Percentiles rank a stretch among this genome's conserved stretches.
These are phyloP conservation scores for Xylaria sp. DNA, from an alignment of 2,329 filamentous ascomycete species.

Conservation along the genomic window DNA sequence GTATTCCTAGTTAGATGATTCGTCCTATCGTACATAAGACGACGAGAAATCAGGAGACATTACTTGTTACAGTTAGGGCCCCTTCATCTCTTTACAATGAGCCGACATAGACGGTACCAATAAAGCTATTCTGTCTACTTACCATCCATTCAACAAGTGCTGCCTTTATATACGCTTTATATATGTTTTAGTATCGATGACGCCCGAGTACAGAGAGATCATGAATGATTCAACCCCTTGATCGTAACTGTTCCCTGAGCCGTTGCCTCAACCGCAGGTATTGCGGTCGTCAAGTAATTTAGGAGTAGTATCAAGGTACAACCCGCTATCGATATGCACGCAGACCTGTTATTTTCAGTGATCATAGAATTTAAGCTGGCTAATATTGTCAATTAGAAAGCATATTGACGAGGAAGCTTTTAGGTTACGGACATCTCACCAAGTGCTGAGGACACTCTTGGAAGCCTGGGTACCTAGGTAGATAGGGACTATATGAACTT, in stretches of 20 bases:
- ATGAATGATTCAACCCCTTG: not conserved
- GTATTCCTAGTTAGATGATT: not conserved
- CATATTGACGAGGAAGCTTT: not conserved
- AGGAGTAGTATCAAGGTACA: not conserved
- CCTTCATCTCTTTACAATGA: not conserved
- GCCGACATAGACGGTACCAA: not conserved
- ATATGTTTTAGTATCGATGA: not conserved
- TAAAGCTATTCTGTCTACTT: too few species aligned
- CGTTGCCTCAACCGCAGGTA: too few species aligned
- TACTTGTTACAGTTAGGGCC: not conserved
- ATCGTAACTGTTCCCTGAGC: not conserved
- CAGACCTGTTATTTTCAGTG: not conserved
- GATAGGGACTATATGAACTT: not conserved
- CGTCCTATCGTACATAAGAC: not conserved
- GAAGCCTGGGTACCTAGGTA: too few species aligned
- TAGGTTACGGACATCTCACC: not conserved
- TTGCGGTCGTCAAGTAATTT: not conserved
- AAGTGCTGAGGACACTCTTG: not conserved
- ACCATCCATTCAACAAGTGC: not conserved
- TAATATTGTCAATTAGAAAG: not conserved
- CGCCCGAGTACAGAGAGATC: not conserved
- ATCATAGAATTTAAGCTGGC: not conserved
- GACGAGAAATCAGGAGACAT: not conserved
- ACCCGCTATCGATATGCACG: not conserved
- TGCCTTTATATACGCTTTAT: not conserved